A percentile compares a stretch with the other conserved stretches of the same genome.
Evolutionary conservation across 1,139 yeast species (phyloP).

Genomic region (Taiozyma sp.): DNA sequence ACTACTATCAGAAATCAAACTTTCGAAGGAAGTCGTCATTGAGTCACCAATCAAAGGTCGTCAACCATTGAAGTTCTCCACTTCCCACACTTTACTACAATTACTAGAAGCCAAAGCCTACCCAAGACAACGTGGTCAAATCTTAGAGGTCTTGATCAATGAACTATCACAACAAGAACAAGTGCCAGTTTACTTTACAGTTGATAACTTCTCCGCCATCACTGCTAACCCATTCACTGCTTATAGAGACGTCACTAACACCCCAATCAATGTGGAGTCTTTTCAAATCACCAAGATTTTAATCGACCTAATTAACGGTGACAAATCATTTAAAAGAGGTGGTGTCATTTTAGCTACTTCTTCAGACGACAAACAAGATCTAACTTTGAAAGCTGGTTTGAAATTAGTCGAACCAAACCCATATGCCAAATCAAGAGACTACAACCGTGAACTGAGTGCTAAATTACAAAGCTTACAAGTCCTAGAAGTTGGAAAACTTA

Average conservation of each 20-base stretch:
- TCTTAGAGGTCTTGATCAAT: conserved; percentile 48
- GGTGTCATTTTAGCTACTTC: conserved; percentile 64
- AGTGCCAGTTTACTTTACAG: conserved; percentile 60
- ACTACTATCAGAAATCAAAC: conserved; percentile 42
- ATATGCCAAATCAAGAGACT: conserved; percentile 44
- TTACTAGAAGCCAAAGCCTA: conserved; percentile 32
- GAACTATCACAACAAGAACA: conserved; percentile 40
- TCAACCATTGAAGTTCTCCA: conserved; percentile 31
- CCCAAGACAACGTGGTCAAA: conserved; percentile 31
- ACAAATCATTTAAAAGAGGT: conserved; percentile 45
- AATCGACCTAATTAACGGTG: conserved; percentile 53
- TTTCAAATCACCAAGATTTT: conserved; percentile 65
- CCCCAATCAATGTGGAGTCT: conserved; percentile 52
- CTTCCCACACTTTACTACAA: conserved; percentile 40
- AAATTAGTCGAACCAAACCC: conserved; percentile 51
- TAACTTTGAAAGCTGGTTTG: conserved; percentile 58
- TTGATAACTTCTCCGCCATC: conserved; percentile 72
- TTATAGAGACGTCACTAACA: conserved; percentile 55
- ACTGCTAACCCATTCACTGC: conserved; percentile 49
- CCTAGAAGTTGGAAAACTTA: conserved; percentile 44
- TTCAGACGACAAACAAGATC: conserved; percentile 37
- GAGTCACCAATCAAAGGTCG: conserved; percentile 31
- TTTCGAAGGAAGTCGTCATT: conserved; percentile 40
- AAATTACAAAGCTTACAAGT: conserved; percentile 40
- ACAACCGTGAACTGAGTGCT: conserved; percentile 50